Evolutionary conservation across 129 eudicot genomes (phyloP), one percentile per base, ranked within the genome.

Genomic region (Flaveria linearis): DNA sequence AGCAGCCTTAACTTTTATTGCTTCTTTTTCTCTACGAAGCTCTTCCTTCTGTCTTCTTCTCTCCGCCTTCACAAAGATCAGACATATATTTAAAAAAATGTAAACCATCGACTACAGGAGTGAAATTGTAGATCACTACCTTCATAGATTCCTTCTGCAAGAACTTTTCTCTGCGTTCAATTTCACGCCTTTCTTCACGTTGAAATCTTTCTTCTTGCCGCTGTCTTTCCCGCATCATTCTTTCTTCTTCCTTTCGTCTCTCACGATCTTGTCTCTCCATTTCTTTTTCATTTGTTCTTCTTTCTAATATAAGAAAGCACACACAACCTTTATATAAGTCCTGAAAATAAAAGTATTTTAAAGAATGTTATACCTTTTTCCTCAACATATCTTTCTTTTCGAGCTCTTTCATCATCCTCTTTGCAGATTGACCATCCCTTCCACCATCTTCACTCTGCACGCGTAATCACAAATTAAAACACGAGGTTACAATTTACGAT

Each of bases 211-310:
- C 99, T 71, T 84, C 94, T 82, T 61, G 87, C 64, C 85, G 84
- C 82, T 89, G 92, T 82, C 84, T 89, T 85, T 95, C 99, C 16
- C 97, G 86, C 90, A 89, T 69, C 66, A 89, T 52, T 80, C 96
- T 77, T 72, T 87, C 94, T 88, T 89, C 96, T 89, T 91, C 97
- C 73, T 89, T 91, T 39, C 83, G 85, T 72, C 97, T 86, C 73
- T 91, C 97, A 52, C 99, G 97, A 55, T 91, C 97, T 80, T 89
- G 99, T 72, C 80, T 89, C 81, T 95, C 99, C 90, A 91, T 89
- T 73, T 95, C 99, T 82, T 89, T 84, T 73, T 89, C 80, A 89
- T 79, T 58, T 85, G 96, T 73, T 95, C 99, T 82, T 91, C 99
- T 61, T 82, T 89, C 99, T 95, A 63, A 64, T 49, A 66, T 2